Base-by-base conservation (phyloP, 441 rosid genomes). In the Corymbia calophylla region DNA sequence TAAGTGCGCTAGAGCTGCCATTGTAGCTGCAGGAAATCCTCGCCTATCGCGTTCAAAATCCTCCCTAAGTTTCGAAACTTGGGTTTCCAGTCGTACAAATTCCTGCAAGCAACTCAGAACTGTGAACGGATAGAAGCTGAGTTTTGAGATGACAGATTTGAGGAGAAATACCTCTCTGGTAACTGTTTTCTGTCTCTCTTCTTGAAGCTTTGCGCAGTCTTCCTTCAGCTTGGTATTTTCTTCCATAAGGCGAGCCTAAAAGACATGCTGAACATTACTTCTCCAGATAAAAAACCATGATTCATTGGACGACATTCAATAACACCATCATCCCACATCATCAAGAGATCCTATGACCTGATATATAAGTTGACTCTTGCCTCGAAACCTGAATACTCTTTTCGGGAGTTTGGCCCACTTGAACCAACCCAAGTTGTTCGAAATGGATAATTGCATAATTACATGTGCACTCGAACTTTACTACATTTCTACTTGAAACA, bases 191-290 rank as follows among this genome's bases (percentile, higher is more conserved):
- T 90, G 89, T 88, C 62, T 90, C 89, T 90, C 91, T 87, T 90
- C 89, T 84, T 51, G 70, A 87, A 90, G 91, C 88, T 54, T 60
- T 9, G 87, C 18, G 49, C 87, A 56, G 31, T 87, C 89, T 51
- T 87, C 89, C 89, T 82, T 90, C 87, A 90, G 91, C 86, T 87
- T 90, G 29, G 51, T 27, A 73, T 87, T 90, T 53, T 90, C 91
- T 80, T 87, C 91, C n/a, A 84, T 58, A n/a, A 90, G 48, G 39
- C 85, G 89, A 53, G 89, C 89, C 91, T 90, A 44, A 31, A 87
- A 80, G 62, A 56, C 15, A 47, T 39, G 82, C 29, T 21, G 17
- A 73, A 39, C 29, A 39, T 73, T 73, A 73, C 27, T 73, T 73
- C 51, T 39, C 84, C 84, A 39, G 51, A 39, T 21, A 44, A 29